Evolutionary conservation across 768 basidiomycete species (phyloP).

Genomic region (Zangia roseola): DNA sequence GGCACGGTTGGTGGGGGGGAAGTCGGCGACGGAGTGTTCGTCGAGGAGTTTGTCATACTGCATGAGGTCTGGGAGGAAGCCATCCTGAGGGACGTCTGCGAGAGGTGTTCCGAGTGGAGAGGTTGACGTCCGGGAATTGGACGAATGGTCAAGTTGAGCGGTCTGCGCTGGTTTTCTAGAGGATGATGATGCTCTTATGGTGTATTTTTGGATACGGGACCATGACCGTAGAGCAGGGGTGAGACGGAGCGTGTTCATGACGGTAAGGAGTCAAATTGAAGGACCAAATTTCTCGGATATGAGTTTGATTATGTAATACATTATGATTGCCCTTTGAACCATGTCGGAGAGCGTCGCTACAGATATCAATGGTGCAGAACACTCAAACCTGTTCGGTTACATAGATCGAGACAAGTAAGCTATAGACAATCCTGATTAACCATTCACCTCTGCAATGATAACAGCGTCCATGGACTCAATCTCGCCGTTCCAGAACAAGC

Average conservation of each 20-base stretch:
- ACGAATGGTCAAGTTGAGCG: background rate
- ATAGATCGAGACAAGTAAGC: constrained; percentile 69
- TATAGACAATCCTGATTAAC: background rate
- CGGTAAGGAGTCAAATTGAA: background rate
- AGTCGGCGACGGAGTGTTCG: constrained; percentile 50
- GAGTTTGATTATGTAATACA: no score
- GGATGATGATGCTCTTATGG: constrained; percentile 10
- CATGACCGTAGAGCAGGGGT: constrained; percentile 13
- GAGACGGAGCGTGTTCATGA: constrained; percentile 29
- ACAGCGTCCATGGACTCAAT: constrained; percentile 79
- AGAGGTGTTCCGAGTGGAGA: constrained; percentile 16
- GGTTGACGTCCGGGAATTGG: no score
- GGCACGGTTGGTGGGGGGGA: constrained; percentile 50
- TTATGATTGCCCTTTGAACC: background rate
- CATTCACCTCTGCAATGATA: background rate
- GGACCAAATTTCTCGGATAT: constrained; percentile 10
- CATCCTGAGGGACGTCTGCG: constrained; percentile 23
- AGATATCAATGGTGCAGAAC: constrained; percentile 46
- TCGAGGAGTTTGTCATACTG: constrained; percentile 60
- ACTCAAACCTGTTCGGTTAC: constrained; percentile 54
- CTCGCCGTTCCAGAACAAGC: constrained; percentile 80
- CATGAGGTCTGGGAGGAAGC: constrained; percentile 60
- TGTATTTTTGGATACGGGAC: background rate
- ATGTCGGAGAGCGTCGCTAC: constrained; percentile 31
- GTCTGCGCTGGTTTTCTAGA: constrained; percentile 5